Conservation (phyloP, 371 early-diverging fungal species). For the Lichtheimia ramosa region DNA sequence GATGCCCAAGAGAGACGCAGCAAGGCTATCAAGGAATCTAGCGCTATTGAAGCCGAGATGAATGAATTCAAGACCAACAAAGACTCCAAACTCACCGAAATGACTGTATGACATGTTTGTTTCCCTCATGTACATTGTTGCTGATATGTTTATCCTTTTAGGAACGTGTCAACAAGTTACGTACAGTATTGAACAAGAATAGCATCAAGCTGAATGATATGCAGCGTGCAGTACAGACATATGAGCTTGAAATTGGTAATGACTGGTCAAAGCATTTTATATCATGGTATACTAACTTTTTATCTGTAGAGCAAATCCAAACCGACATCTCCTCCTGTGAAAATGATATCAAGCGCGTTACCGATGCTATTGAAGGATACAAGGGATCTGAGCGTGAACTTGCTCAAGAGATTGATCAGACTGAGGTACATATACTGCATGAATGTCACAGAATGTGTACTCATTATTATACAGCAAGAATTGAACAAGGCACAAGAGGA, state of each 20-base stretch:
- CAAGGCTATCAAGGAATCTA: slow-evolving; percentile 39
- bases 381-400: slow-evolving; percentile 34
- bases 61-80: slow-evolving; percentile 83
- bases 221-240: slow-evolving; percentile 71
- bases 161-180: slow-evolving; percentile 61
- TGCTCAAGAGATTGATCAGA: slow-evolving; percentile 21
- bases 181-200: slow-evolving; percentile 53
- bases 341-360: slow-evolving; percentile 48
- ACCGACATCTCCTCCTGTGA: slow-evolving; percentile 59
- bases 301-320: slow-evolving; percentile 63
- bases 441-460: not conserved
- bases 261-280: not conserved
- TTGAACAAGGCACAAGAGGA: slow-evolving; percentile 14
- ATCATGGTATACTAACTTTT: not conserved
- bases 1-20: slow-evolving; percentile 45
- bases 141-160: slow-evolving; percentile 16
- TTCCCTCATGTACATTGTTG: too few species aligned
- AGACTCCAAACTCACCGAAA: slow-evolving; percentile 79
- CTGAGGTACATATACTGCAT: not conserved
- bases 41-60: slow-evolving; percentile 86
- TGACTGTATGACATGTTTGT: slow-evolving; percentile 45
- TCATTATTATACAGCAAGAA: slow-evolving; percentile 12
- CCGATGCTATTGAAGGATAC: slow-evolving; percentile 52
- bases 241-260: slow-evolving; percentile 69
- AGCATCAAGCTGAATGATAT: slow-evolving; percentile 61